Conservation (phyloP, 2,329 filamentous ascomycete genomes). For the Aspergillus oerlinghausenensis region DNA sequence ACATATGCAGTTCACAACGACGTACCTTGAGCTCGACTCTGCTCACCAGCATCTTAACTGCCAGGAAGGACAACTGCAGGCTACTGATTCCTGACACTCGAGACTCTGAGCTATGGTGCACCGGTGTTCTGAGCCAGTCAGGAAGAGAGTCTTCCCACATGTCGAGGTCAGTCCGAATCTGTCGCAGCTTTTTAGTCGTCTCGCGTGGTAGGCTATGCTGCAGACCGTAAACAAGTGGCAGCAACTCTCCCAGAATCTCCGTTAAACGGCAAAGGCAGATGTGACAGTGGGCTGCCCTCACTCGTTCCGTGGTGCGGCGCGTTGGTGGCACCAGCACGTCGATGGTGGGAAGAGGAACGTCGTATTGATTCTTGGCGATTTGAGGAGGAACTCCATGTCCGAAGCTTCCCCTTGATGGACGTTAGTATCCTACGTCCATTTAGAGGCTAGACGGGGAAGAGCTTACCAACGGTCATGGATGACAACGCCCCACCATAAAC, state of each 20-base stretch:
- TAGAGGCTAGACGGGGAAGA: neutral
- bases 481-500: conserved; percentile 55
- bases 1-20: neutral
- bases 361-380: conserved; percentile 50
- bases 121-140: conserved; percentile 37
- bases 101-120: conserved; percentile 25
- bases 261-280: conserved; percentile 50
- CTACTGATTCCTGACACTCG: conserved; percentile 41
- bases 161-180: conserved; percentile 44
- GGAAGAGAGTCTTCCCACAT: conserved; percentile 44
- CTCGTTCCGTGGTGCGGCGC: conserved; percentile 37
- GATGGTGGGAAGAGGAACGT: conserved; percentile 51
- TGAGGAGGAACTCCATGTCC: conserved; percentile 54
- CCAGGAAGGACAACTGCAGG: conserved; percentile 41
- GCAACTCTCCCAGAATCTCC: conserved; percentile 43
- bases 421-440: conserved; percentile 11
- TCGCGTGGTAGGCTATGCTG: conserved; percentile 41
- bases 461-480: conserved; percentile 52
- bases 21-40: conserved; percentile 45
- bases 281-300: conserved; percentile 48
- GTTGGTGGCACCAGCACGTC: conserved; percentile 36
- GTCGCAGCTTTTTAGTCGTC: conserved; percentile 42
- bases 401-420: conserved; percentile 45
- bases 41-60: conserved; percentile 45
- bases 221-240: conserved; percentile 44